Conservation (phyloP, 208 protist species). For the Leishmania aethiopica region DNA sequence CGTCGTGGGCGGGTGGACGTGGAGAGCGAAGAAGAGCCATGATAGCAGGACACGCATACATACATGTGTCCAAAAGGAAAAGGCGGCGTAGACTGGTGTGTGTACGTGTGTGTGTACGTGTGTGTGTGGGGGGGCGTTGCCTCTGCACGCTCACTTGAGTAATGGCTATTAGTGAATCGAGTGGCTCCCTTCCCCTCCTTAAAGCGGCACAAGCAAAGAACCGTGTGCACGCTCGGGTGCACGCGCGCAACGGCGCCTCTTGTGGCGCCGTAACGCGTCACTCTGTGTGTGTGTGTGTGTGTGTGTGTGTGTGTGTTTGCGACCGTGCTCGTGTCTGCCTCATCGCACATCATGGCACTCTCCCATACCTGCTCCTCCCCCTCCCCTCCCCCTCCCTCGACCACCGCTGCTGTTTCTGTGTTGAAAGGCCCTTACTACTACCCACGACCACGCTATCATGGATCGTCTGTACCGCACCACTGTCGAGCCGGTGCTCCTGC, state of each 20-base stretch:
- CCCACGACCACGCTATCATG: conserved; percentile 5
- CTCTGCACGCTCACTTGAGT: neutral
- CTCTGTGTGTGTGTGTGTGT: neutral
- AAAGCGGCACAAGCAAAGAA: neutral
- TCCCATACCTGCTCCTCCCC: neutral
- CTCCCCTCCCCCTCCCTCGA: neutral
- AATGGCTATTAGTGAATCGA: neutral
- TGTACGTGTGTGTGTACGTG: neutral
- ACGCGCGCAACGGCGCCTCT: too few species aligned
- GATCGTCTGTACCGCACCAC: conserved; percentile 1
- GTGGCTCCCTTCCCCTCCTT: neutral
- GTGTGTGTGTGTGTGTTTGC: neutral
- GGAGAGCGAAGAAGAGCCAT: neutral
- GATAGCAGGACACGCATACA: neutral
- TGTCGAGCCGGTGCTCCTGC: conserved; percentile 5
- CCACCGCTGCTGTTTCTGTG: neutral
- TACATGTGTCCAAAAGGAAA: neutral
- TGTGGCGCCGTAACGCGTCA: neutral
- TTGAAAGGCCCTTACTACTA: neutral
- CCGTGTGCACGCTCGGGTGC: too few species aligned
- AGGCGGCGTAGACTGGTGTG: neutral
- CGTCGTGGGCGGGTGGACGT: neutral
- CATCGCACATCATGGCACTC: neutral
- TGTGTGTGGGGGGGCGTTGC: too few species aligned
- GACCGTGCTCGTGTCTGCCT: neutral